These are phyloP conservation scores for Blastobotrys apis DNA, from an alignment of 1,139 yeast genomes.

Conservation along the genomic window DNA sequence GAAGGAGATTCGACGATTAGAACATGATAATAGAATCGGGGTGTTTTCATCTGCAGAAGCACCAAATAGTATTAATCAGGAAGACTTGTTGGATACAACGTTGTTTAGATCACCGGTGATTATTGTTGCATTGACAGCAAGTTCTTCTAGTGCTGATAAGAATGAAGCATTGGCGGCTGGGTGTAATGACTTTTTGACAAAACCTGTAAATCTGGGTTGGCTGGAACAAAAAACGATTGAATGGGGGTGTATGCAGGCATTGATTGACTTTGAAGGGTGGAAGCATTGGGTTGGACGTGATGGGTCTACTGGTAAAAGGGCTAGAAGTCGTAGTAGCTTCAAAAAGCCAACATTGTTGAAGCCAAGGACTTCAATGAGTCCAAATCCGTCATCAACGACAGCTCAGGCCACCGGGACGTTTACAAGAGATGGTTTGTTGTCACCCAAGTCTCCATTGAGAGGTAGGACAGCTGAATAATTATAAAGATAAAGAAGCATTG, in stretches of 20 bases:
- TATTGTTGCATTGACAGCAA: slow-evolving; percentile 92
- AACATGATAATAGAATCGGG: slow-evolving; percentile 76
- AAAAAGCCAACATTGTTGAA: neutral
- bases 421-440: neutral
- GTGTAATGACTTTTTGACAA: slow-evolving; percentile 93
- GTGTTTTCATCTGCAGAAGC: slow-evolving; percentile 49
- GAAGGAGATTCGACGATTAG: slow-evolving; percentile 78
- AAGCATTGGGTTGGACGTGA: slow-evolving; percentile 64
- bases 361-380: neutral
- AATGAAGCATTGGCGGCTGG: slow-evolving; percentile 94
- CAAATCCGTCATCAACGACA: neutral
- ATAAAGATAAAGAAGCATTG: too few species aligned
- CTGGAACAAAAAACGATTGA: slow-evolving; percentile 89
- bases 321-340: slow-evolving; percentile 4
- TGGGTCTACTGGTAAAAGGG: slow-evolving; percentile 9
- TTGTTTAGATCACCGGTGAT: slow-evolving; percentile 85
- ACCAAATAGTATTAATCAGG: slow-evolving; percentile 25
- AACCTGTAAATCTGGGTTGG: slow-evolving; percentile 95
- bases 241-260: slow-evolving; percentile 93
- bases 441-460: neutral
- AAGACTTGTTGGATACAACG: slow-evolving; percentile 53
- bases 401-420: neutral
- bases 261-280: slow-evolving; percentile 96
- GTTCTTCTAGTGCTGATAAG: slow-evolving; percentile 80
- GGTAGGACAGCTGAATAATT: neutral